Percentiles rank a stretch among this genome's conserved stretches.
phyloP scores from a whole-genome alignment of 257 asterid genomes.

The Fraxinus pennsylvanica region DNA sequence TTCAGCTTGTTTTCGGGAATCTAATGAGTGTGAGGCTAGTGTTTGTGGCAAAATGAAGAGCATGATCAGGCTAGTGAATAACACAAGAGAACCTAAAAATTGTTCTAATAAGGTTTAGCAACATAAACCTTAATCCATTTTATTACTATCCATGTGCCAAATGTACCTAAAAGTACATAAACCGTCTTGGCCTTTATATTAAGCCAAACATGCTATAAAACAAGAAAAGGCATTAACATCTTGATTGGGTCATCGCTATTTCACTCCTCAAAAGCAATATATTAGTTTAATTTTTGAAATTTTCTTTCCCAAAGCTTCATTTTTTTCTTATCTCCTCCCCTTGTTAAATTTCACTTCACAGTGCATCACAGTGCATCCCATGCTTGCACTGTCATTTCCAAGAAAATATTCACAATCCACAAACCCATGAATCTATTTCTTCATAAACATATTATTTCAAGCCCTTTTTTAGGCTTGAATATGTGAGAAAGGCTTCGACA shows the following conservation, averaged over 20 bases:
- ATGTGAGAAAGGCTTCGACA: neutral
- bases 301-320: neutral
- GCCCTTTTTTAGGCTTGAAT: neutral
- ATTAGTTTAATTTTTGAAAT: neutral
- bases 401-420: neutral
- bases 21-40: too few species aligned
- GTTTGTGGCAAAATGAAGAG: too few species aligned
- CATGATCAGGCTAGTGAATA: too few species aligned
- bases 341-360: neutral
- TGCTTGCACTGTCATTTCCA: too few species aligned
- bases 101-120: too few species aligned
- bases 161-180: too few species aligned
- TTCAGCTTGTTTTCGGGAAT: too few species aligned
- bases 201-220: too few species aligned
- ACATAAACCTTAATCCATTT: too few species aligned
- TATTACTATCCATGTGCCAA: too few species aligned
- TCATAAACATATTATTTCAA: neutral
- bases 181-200: too few species aligned
- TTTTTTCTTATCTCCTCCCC: neutral
- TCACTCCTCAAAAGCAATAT: neutral
- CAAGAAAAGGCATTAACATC: neutral
- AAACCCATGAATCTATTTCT: neutral
- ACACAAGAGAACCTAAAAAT: too few species aligned
- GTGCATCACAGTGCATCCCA: neutral
- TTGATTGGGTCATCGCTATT: conserved; percentile 15